A percentile compares a stretch with the other conserved stretches of the same genome.
Evolutionary conservation across 345 rosid genomes (phyloP).

Genomic region (Theobroma cacao): DNA sequence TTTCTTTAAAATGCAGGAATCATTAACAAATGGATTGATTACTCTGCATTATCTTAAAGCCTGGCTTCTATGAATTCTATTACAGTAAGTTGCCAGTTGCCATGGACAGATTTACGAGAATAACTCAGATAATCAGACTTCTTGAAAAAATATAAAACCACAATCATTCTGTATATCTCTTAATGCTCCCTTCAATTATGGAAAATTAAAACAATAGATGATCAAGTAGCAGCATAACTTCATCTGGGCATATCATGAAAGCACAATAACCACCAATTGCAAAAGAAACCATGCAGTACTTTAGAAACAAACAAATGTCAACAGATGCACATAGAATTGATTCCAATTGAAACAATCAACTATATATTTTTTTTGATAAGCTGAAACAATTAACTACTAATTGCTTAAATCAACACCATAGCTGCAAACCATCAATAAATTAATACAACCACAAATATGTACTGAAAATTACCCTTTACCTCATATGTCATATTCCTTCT

Average conservation of each 20-base stretch:
- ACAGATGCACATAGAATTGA: neutral
- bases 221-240: neutral
- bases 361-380: too few species aligned
- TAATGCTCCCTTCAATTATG: neutral
- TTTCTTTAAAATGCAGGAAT: neutral
- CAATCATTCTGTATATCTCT: neutral
- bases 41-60: neutral
- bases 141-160: neutral
- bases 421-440: neutral
- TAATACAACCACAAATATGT: neutral
- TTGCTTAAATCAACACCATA: neutral
- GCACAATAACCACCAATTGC: neutral
- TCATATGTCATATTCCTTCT: constrained; percentile 64
- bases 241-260: neutral
- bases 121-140: neutral
- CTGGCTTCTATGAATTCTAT: neutral
- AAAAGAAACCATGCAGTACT: neutral
- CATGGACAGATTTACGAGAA: neutral
- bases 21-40: neutral
- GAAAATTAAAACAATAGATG: neutral
- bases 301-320: neutral
- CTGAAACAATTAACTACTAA: neutral
- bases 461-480: constrained; percentile 35
- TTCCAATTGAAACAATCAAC: neutral
- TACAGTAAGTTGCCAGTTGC: neutral